phyloP scores from a whole-genome alignment of 2,329 filamentous ascomycete genomes.

The Arthroderma uncinatum region DNA sequence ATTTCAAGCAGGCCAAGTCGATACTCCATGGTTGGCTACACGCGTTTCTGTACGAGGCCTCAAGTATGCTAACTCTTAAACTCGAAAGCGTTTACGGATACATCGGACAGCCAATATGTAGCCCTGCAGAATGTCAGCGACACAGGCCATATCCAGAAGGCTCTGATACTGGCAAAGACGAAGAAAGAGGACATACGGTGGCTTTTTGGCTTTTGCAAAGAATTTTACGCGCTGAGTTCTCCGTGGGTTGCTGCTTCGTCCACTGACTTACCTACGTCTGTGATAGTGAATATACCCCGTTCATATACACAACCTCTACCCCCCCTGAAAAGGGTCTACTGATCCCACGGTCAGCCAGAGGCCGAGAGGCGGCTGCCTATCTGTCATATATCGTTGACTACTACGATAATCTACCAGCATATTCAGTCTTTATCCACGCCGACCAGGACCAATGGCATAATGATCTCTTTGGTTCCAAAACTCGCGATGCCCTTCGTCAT shows the following conservation, averaged over 20 bases:
- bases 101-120: too few relatives aligned
- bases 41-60: neutral
- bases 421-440: conserved; percentile 46
- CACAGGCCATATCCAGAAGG: neutral
- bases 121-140: neutral
- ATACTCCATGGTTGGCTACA: neutral
- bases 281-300: neutral
- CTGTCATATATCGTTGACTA: conserved; percentile 38
- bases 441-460: conserved; percentile 49
- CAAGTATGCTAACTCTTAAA: neutral
- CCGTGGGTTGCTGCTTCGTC: neutral
- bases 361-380: conserved; percentile 38
- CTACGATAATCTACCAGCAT: conserved; percentile 41
- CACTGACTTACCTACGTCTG: neutral
- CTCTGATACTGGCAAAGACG: neutral
- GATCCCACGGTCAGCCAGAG: neutral
- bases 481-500: conserved; percentile 46
- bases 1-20: neutral
- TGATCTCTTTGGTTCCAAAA: conserved; percentile 15
- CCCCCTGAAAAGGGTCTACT: neutral
- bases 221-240: neutral
- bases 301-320: neutral
- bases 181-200: neutral
- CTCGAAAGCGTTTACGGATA: too few relatives aligned
- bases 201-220: neutral